These are phyloP conservation scores for Caloboletus inedulis DNA, from an alignment of 1,284 basidiomycete species.

Conservation along the genomic window DNA sequence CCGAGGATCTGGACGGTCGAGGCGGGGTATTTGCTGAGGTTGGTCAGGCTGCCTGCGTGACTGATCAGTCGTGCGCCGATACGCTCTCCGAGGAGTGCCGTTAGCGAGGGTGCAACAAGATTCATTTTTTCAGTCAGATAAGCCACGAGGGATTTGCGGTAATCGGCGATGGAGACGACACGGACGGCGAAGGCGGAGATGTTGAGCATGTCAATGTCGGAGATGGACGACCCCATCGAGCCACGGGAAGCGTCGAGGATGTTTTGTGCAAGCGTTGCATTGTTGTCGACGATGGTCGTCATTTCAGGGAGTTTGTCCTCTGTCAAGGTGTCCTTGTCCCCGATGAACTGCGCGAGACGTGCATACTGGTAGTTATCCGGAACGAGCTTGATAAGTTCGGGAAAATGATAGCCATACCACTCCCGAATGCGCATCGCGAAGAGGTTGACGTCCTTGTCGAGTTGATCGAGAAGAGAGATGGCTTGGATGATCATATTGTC, in stretches of 20 bases:
- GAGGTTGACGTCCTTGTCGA: conserved; percentile 99
- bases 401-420: conserved; percentile 99
- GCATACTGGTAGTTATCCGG: conserved; percentile 97
- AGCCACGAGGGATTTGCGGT: conserved; percentile 87
- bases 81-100: conserved; percentile 92
- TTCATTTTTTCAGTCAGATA: conserved; percentile 99
- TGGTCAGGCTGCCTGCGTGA: conserved; percentile 96
- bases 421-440: conserved; percentile 98
- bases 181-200: conserved; percentile 91
- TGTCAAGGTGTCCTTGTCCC: conserved; percentile 78
- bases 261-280: conserved; percentile 87
- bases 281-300: conserved; percentile 81
- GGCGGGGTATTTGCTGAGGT: conserved; percentile 97
- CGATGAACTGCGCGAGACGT: conserved; percentile 83
- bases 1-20: conserved; percentile 98
- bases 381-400: conserved; percentile 92
- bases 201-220: conserved; percentile 95
- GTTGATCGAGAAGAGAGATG: conserved; percentile 96
- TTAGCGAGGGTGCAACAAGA: conserved; percentile 92
- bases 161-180: conserved; percentile 90
- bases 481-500: conserved; percentile 99
- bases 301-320: conserved; percentile 83
- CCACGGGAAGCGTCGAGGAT: conserved; percentile 92
- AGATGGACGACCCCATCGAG: conserved; percentile 93
- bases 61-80: conserved; percentile 95